These are phyloP conservation scores for Pestalotiopsis sp. DNA, from an alignment of 2,329 filamentous ascomycete species.

Conservation along the genomic window DNA sequence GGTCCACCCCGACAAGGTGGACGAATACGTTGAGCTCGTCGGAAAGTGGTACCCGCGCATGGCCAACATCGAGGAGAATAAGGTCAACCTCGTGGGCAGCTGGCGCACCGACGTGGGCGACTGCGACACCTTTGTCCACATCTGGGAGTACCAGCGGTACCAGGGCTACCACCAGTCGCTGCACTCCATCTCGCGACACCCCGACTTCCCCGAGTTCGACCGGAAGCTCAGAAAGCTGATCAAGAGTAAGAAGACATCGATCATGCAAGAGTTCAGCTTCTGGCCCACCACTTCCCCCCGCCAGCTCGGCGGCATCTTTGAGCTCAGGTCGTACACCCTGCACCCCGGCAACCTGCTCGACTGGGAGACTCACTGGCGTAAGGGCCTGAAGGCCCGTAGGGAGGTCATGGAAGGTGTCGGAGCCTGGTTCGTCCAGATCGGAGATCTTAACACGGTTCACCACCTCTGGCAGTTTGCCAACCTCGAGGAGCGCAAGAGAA, in stretches of 20 bases:
- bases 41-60: slow-evolving; percentile 92
- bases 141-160: slow-evolving; percentile 99
- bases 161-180: slow-evolving; percentile 93
- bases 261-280: slow-evolving; percentile 99
- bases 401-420: slow-evolving; percentile 99
- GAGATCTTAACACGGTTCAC: slow-evolving; percentile 95
- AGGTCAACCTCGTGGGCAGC: slow-evolving; percentile 94
- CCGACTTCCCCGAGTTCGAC: slow-evolving; percentile 84
- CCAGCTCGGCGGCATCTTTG: slow-evolving; percentile 88
- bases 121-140: slow-evolving; percentile 97
- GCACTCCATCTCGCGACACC: slow-evolving; percentile 79
- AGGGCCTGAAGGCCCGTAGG: slow-evolving; percentile 84
- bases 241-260: slow-evolving; percentile 78
- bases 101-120: slow-evolving; percentile 98
- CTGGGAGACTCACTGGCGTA: slow-evolving; percentile 98
- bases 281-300: slow-evolving; percentile 95
- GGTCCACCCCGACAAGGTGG: slow-evolving; percentile 92
- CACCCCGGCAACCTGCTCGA: slow-evolving; percentile 95
- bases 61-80: slow-evolving; percentile 83
- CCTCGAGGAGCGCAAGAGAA: slow-evolving; percentile 86
- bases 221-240: slow-evolving; percentile 84
- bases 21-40: slow-evolving; percentile 90
- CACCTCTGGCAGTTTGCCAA: slow-evolving; percentile 99
- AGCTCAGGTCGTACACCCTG: slow-evolving; percentile 93
- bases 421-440: slow-evolving; percentile 98